Conservation (phyloP, 2,329 filamentous ascomycete species). For the Fusarium siculi region DNA sequence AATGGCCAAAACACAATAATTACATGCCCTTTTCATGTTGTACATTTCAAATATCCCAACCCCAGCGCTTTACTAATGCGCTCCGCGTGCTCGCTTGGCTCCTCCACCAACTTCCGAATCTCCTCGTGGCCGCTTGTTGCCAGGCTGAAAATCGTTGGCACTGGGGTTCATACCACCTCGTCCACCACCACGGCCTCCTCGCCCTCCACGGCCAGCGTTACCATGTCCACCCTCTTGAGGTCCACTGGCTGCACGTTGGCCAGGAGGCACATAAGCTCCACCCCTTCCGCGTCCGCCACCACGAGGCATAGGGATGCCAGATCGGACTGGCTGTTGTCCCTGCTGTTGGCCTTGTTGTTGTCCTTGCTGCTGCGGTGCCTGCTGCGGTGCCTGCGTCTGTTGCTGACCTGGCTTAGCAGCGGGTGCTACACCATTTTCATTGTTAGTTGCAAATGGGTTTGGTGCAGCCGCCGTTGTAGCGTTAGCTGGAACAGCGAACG, state of each 20-base stretch:
- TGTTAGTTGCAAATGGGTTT: slow-evolving; percentile 46
- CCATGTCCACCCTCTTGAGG: slow-evolving; percentile 49
- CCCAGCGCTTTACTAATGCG: slow-evolving; percentile 44
- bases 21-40: slow-evolving; percentile 39
- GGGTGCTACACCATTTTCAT: slow-evolving; percentile 24
- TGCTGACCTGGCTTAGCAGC: slow-evolving; percentile 29
- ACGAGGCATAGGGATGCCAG: slow-evolving; percentile 56
- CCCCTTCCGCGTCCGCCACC: slow-evolving; percentile 55
- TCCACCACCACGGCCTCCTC: slow-evolving; percentile 58
- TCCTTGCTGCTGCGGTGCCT: slow-evolving; percentile 25
- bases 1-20: slow-evolving; percentile 31
- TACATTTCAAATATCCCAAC: slow-evolving; percentile 31
- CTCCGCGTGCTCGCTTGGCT: slow-evolving; percentile 56
- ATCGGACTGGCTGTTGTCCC: slow-evolving; percentile 41
- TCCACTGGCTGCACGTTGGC: slow-evolving; percentile 51
- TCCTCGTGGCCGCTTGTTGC: slow-evolving; percentile 67
- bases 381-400: slow-evolving; percentile 30
- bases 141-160: slow-evolving; percentile 67
- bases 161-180: slow-evolving; percentile 60
- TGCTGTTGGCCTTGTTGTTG: slow-evolving; percentile 17
- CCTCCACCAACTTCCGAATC: slow-evolving; percentile 58
- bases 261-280: slow-evolving; percentile 52
- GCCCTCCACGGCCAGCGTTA: slow-evolving; percentile 48
- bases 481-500: slow-evolving; percentile 45
- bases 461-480: slow-evolving; percentile 23